Base-by-base conservation (phyloP, 192 early-diverging fungal species). In the Backusella westeae region DNA sequence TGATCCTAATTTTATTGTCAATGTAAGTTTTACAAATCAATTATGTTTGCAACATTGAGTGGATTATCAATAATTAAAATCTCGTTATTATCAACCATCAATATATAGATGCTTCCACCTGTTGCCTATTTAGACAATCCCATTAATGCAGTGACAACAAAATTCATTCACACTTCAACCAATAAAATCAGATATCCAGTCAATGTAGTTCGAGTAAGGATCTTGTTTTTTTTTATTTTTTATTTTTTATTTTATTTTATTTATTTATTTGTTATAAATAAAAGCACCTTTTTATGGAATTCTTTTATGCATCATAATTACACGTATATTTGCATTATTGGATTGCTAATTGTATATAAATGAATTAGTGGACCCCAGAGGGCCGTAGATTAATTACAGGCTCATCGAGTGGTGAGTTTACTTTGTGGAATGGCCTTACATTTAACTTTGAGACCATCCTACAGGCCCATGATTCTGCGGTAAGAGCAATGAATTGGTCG, bases 361-460 rank as follows among this genome's bases (percentile, higher is more conserved):
- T 36, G 19, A 35, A 38, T 34, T 65, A 94, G 88, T 99, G 97
- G 97, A 97, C 95, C 17, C 98, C 98, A 0, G 98, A 99, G 80
- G 97, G 97, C 21, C 85, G 98, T 21, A 89, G 97, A 36, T 82
- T 99, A 10, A 93, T 98, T 17, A 98, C 98, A 3, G 98, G 96
- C 10, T 93, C 96, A 0, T 95, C 95, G 0, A 92, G 88, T 76
- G 98, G 98, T 14, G 97, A 98, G 82, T 96, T 99, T 72, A 99
- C 97, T 3, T 83, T 98, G 34, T 99, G 98, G 98, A 98, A 96
- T 79, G 97, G 97, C 2, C 85, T 98, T 29, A 96, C 95, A 0
- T 98, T 99, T 78, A 99, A 99, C 80, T 99, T 98, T 82, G 98
- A 98, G 76, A 98, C 95, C 14, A 97, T 97, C 82, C 86, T 97